Evolutionary conservation across 1,284 basidiomycete species (phyloP).

Genomic region (Neolentinus lepideus): DNA sequence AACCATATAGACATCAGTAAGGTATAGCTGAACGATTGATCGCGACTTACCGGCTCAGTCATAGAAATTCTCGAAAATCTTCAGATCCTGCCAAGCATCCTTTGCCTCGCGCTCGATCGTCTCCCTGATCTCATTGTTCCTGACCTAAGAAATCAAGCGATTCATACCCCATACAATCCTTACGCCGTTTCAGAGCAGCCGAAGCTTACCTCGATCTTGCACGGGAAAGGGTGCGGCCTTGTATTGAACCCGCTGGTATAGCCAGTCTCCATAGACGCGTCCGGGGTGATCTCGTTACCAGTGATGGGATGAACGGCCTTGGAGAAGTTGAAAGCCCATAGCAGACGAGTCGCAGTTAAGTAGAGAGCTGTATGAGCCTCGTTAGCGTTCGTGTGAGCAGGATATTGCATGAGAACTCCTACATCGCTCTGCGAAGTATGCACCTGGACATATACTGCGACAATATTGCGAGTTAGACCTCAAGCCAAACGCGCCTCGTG

Average conservation of each 20-base stretch:
- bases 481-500: not conserved
- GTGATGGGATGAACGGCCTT: not conserved
- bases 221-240: not conserved
- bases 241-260: not conserved
- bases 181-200: not conserved
- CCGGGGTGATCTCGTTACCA: not conserved
- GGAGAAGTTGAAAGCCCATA: constrained; percentile 3
- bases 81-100: not conserved
- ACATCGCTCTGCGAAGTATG: constrained; percentile 1
- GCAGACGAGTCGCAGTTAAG: not conserved
- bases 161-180: not conserved
- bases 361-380: not conserved
- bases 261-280: not conserved
- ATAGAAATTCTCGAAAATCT: constrained; percentile 1
- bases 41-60: not conserved
- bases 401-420: not conserved
- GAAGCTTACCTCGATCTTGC: not conserved
- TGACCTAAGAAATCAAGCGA: not conserved
- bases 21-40: not conserved
- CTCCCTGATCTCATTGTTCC: not conserved
- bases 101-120: not conserved
- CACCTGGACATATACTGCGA: not conserved
- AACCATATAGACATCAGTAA: not conserved
- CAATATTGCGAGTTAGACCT: not conserved
- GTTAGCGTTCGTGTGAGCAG: not conserved